A percentile compares a stretch with the other conserved stretches of the same genome.
Evolutionary conservation across 495 filamentous ascomycete genomes (phyloP).

Genomic region (Aspergillus avenaceus): DNA sequence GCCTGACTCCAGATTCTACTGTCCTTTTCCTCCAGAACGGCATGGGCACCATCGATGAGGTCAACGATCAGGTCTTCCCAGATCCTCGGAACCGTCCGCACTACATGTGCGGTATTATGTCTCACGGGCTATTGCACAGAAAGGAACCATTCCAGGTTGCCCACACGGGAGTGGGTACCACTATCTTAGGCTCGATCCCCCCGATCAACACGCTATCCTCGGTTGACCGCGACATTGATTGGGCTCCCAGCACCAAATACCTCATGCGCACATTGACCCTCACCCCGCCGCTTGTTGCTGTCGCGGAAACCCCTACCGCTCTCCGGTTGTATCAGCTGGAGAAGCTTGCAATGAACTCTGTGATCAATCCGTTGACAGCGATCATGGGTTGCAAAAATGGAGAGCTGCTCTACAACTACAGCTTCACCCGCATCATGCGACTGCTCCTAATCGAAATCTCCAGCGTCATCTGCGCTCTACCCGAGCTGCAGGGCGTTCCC

Average conservation of each 20-base stretch:
- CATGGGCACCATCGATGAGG: slow-evolving; percentile 71
- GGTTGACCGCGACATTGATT: slow-evolving; percentile 20
- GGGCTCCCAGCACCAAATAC: slow-evolving; percentile 44
- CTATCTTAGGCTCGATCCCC: slow-evolving; percentile 55
- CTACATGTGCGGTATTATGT: slow-evolving; percentile 71
- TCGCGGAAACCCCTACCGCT: slow-evolving; percentile 39
- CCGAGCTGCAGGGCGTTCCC: slow-evolving; percentile 61
- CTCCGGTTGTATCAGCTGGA: slow-evolving; percentile 62
- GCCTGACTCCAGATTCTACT: slow-evolving; percentile 68
- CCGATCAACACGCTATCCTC: slow-evolving; percentile 16
- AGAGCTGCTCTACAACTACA: slow-evolving; percentile 57
- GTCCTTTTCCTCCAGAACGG: slow-evolving; percentile 80
- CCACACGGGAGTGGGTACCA: slow-evolving; percentile 60
- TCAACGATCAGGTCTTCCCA: slow-evolving; percentile 65
- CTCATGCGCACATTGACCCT: slow-evolving; percentile 47
- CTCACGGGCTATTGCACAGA: slow-evolving; percentile 56
- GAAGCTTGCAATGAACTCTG: slow-evolving; percentile 72
- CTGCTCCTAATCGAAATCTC: slow-evolving; percentile 65
- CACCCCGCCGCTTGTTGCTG: slow-evolving; percentile 44
- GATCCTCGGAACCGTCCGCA: slow-evolving; percentile 59
- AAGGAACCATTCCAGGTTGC: slow-evolving; percentile 54
- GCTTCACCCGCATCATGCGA: slow-evolving; percentile 51
- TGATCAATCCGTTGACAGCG: slow-evolving; percentile 79
- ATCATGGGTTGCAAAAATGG: slow-evolving; percentile 72
- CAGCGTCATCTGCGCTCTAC: slow-evolving; percentile 57